Base-by-base conservation (phyloP, 23 red algal genomes). In the Agarophyton chilense region DNA sequence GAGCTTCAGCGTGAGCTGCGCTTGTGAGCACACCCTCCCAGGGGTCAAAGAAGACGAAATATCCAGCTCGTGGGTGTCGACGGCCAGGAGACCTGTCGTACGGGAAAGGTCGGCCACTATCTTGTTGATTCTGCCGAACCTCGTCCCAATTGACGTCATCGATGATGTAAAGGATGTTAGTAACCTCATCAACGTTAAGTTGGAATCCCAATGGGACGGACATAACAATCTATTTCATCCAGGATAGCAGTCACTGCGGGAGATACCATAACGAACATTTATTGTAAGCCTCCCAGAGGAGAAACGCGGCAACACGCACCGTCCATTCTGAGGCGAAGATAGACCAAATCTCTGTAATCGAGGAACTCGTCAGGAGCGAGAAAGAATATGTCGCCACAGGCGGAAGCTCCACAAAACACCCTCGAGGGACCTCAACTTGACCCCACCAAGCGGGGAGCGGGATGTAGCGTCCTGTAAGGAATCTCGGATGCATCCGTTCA, bases 1-100 rank as follows among this genome's bases (percentile, higher is more conserved):
- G n/a, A n/a, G n/a, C n/a, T n/a, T n/a, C n/a, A n/a, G n/a, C n/a
- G n/a, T n/a, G n/a, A n/a, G n/a, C n/a, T n/a, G n/a, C n/a, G n/a
- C n/a, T n/a, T n/a, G n/a, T n/a, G n/a, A n/a, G 34, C 19, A 39
- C 64, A 10, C 32, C 64, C 2, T 41, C 4, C 61, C 80, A 84
- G 19, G 80, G 80, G 50, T 84, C 55, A 19, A 49, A 50, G 38
- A 62, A 84, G n/a, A 84, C 58, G 1, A 1, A 84, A 25, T 84
- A 57, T 2, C 80, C 57, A 1, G 40, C 56, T 13, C 19, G 36
- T 38, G 61, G 80, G 10, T 32, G 10, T 19, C 54, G 4, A 17
- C 56, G 38, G 0, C 80, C 61, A 4, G 80, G 80, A 29, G 80
- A 65, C 21, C 18, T 57, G 60, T 66, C 46, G 38, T 22, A 0